Evolutionary conservation across 176 grass and related monocot genomes (phyloP).

Genomic region (Eremochloa ophiuroides): DNA sequence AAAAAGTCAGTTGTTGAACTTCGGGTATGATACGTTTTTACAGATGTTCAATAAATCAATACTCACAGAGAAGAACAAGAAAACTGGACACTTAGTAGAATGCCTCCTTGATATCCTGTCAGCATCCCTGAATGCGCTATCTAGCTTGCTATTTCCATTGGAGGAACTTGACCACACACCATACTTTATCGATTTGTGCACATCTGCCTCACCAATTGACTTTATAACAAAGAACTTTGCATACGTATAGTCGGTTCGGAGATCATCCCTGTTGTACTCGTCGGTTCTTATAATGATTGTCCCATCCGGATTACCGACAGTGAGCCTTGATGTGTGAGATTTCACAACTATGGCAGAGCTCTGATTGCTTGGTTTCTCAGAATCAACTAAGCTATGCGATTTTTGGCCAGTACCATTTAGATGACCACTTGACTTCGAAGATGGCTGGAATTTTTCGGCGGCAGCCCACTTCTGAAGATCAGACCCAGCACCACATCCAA

Average conservation of each 20-base stretch:
- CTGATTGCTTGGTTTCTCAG: conserved; percentile 22
- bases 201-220: conserved; percentile 74
- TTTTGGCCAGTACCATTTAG: conserved; percentile 7
- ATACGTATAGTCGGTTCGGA: conserved; percentile 60
- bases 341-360: conserved; percentile 28
- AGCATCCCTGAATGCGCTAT: conserved; percentile 57
- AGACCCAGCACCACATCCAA: conserved; percentile 25
- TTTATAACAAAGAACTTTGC: conserved; percentile 96
- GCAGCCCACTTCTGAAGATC: conserved; percentile 50
- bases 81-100: conserved; percentile 64
- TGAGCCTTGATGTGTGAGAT: conserved; percentile 49
- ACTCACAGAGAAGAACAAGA: conserved; percentile 96
- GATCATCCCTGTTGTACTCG: conserved; percentile 60
- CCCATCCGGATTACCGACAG: conserved; percentile 29
- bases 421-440: conserved; percentile 21
- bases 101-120: conserved; percentile 56
- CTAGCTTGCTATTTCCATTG: conserved; percentile 66
- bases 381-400: conserved; percentile 1
- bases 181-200: conserved; percentile 85
- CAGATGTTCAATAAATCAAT: neutral
- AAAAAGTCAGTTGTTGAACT: conserved; percentile 2
- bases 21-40: neutral
- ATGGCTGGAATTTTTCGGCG: conserved; percentile 47
- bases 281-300: conserved; percentile 50
- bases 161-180: conserved; percentile 77